Base-by-base conservation (phyloP, 768 basidiomycete genomes). In the Wakefieldia striispora region DNA sequence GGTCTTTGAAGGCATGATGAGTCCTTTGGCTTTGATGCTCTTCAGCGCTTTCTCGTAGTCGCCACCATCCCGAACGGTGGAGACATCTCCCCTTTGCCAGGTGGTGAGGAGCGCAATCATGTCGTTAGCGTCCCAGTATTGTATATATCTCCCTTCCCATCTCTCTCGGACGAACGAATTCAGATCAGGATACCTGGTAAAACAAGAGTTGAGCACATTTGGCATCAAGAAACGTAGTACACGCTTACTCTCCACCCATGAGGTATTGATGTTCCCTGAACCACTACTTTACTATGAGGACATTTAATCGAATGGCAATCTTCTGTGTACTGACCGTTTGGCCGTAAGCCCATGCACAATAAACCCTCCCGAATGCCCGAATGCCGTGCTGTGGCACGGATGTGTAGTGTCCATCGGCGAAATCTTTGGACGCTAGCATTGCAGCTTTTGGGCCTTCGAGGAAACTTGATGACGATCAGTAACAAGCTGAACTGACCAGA, bases 1-100 rank as follows among this genome's bases (percentile, higher is more conserved):
- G 2, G 80, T 81, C 66, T 77, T 80, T 48, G 72, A 75, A 17
- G 81, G 82, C 78, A 83, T 81, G 29, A 83, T 75, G 33, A 83
- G 59, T 1, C 73, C 82, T 47, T 72, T 76, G 1, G 79, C 78
- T 51, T 75, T 75, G 59, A 83, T 78, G 14, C 57, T 59, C 11
- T 61, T 60, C 51, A 82, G 55, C 35, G 70, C 68, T 31, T 67
- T 71, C 40, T 61, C 67, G 24, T 79, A 69, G 55, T 80, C 68
- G 2, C 76, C 79, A 0, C 66, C 67, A 55, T 79, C 71, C 13
- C 69, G 67, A 17, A 81, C 56, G 27, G 63, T 60, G 6, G 81
- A 78, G 16, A 80, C 66, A 54, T 81, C 79, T n/a, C 78, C 80
- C 1, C 59, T 67, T 43, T 74, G 70, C 80, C 80, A 81, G 6